Evolutionary conservation across 2,329 filamentous ascomycete genomes (phyloP).

Genomic region (Cercospora citrullina): DNA sequence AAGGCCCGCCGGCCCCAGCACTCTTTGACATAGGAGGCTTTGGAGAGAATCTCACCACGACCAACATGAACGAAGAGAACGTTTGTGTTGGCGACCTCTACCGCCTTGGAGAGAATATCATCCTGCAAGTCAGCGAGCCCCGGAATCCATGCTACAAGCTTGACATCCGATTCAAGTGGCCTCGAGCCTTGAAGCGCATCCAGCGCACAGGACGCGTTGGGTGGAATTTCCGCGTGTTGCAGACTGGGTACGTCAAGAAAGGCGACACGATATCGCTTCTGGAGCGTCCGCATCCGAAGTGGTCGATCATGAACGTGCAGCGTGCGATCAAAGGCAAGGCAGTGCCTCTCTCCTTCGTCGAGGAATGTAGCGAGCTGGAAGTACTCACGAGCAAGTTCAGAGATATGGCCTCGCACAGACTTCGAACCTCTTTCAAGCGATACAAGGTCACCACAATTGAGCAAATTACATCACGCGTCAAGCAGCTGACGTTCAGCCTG

Average conservation of each 20-base stretch:
- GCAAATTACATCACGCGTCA: slow-evolving; percentile 14
- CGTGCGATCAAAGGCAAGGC: slow-evolving; percentile 48
- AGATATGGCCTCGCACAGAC: slow-evolving; percentile 28
- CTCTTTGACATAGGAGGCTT: slow-evolving; percentile 58
- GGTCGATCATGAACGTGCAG: slow-evolving; percentile 64
- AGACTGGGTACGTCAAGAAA: slow-evolving; percentile 51
- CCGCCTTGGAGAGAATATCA: slow-evolving; percentile 48
- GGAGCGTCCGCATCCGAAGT: slow-evolving; percentile 57
- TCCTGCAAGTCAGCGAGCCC: slow-evolving; percentile 60
- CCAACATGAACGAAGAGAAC: slow-evolving; percentile 61
- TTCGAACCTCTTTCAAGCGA: slow-evolving; percentile 40
- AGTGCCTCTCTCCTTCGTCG: slow-evolving; percentile 53
- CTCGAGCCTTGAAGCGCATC: slow-evolving; percentile 15
- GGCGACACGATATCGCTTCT: slow-evolving; percentile 61
- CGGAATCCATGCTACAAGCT: slow-evolving; percentile 66
- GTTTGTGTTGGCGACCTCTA: slow-evolving; percentile 63
- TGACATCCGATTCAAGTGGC: slow-evolving; percentile 57
- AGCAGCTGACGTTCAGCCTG: slow-evolving; percentile 16
- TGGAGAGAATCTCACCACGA: slow-evolving; percentile 61
- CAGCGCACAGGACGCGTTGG: slow-evolving; percentile 20
- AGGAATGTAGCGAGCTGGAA: slow-evolving; percentile 48
- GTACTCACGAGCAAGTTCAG: slow-evolving; percentile 20
- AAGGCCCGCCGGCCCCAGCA: slow-evolving; percentile 51
- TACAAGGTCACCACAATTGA: slow-evolving; percentile 9
- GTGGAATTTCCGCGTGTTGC: slow-evolving; percentile 22